Percentiles rank a stretch among this genome's conserved stretches.
phyloP scores from a whole-genome alignment of 2,329 filamentous ascomycete species.

The Botryotinia globosa region DNA sequence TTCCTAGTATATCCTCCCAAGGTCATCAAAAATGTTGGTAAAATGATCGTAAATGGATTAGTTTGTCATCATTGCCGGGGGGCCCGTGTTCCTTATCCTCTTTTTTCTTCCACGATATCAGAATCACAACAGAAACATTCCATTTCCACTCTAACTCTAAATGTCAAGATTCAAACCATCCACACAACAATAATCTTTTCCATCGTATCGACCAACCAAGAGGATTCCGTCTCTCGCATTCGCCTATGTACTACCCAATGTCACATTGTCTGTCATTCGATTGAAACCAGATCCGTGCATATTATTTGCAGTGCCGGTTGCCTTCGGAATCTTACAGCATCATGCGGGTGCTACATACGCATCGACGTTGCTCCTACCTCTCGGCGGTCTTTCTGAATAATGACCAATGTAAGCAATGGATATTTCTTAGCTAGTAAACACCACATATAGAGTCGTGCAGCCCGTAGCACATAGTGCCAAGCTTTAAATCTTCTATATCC shows the following conservation, averaged over 20 bases:
- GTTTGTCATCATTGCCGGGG: neutral
- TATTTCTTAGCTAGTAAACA: constrained; percentile 9
- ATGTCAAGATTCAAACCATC: neutral
- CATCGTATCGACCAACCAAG: neutral
- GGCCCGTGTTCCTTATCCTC: neutral
- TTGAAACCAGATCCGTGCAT: constrained; percentile 16
- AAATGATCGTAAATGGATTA: neutral
- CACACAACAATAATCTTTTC: neutral
- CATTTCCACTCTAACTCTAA: neutral
- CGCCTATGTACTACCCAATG: constrained; percentile 12
- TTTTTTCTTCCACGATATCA: neutral
- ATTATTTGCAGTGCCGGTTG: constrained; percentile 12
- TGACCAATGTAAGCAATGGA: constrained; percentile 18
- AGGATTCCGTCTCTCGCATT: constrained; percentile 1
- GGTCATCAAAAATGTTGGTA: neutral
- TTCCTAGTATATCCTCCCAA: constrained; percentile 1
- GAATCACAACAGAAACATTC: neutral
- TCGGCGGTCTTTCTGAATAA: constrained; percentile 9
- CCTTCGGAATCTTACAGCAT: constrained; percentile 18
- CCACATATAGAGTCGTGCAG: constrained; percentile 20
- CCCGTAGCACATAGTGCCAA: neutral
- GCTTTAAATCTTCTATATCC: neutral
- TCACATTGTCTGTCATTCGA: constrained; percentile 6
- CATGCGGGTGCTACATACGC: constrained; percentile 20
- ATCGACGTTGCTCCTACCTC: constrained; percentile 19